Percentiles rank a stretch among this genome's conserved stretches.
phyloP scores from a whole-genome alignment of 2,329 filamentous ascomycete genomes.

The Stagonosporopsis vannaccii region DNA sequence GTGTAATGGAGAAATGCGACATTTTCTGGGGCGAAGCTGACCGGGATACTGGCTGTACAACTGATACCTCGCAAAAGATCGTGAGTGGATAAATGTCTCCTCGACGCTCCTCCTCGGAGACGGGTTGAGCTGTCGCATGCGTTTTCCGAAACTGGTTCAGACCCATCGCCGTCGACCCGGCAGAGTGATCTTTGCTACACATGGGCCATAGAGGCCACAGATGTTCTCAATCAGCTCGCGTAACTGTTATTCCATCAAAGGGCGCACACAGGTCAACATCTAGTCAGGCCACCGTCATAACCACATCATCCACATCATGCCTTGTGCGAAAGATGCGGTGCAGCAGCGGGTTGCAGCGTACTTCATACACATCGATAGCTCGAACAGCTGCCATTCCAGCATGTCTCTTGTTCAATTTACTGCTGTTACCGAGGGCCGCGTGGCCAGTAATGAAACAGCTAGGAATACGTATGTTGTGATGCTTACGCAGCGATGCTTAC shows the following conservation, averaged over 20 bases:
- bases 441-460: conserved; percentile 5
- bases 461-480: neutral
- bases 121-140: no score
- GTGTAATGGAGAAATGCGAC: no score
- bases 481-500: conserved; percentile 19
- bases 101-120: neutral
- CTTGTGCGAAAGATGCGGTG: neutral
- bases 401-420: neutral
- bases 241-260: neutral
- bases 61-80: no score
- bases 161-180: neutral
- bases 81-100: no score
- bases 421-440: conserved; percentile 2
- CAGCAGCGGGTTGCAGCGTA: neutral
- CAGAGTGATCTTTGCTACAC: no score
- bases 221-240: no score
- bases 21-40: no score
- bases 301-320: neutral
- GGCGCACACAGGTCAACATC: neutral
- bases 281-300: neutral
- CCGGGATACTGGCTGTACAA: no score
- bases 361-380: neutral
- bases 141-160: neutral
- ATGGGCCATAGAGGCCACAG: no score
- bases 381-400: no score